phyloP scores from a whole-genome alignment of 164 flowering plant species.

The Tetracentron sinense region DNA sequence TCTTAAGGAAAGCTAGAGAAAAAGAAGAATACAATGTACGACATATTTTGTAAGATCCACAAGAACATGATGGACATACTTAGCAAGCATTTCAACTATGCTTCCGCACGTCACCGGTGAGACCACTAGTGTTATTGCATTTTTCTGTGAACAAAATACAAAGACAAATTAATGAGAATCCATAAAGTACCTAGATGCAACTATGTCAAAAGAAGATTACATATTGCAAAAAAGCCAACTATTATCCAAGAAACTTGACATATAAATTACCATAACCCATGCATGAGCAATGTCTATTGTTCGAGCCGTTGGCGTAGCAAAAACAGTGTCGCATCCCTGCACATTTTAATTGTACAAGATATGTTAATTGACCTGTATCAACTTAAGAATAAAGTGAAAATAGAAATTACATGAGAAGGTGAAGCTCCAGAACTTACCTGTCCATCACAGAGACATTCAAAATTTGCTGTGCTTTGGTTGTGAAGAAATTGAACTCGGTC shows the following conservation, averaged over 20 bases:
- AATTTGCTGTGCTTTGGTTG: conserved; percentile 90
- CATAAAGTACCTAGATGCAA: not conserved
- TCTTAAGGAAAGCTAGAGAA: not conserved
- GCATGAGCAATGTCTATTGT: conserved; percentile 85
- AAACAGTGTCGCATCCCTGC: conserved; percentile 92
- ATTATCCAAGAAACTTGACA: not conserved
- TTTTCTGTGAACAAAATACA: conserved; percentile 50
- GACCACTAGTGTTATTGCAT: conserved; percentile 58
- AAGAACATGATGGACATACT: conserved; percentile 39
- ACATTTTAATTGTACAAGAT: conserved; percentile 13
- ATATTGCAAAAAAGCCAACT: not conserved
- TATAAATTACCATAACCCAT: conserved; percentile 72
- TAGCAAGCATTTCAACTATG: conserved; percentile 67
- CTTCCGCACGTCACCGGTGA: conserved; percentile 59
- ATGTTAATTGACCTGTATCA: conserved; percentile 8
- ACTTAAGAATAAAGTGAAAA: not conserved
- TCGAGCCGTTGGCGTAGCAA: conserved; percentile 87
- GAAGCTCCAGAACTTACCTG: conserved; percentile 41
- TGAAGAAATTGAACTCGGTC: conserved; percentile 81
- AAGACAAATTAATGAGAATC: not conserved
- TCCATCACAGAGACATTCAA: conserved; percentile 72
- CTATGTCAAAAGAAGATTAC: not conserved
- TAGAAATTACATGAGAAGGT: not conserved
- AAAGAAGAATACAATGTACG: not conserved
- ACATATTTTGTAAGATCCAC: conserved; percentile 1